Evolutionary conservation across 345 rosid species (phyloP), one percentile per base, ranked within the genome.

Genomic region (Bretschneidera sinensis): DNA sequence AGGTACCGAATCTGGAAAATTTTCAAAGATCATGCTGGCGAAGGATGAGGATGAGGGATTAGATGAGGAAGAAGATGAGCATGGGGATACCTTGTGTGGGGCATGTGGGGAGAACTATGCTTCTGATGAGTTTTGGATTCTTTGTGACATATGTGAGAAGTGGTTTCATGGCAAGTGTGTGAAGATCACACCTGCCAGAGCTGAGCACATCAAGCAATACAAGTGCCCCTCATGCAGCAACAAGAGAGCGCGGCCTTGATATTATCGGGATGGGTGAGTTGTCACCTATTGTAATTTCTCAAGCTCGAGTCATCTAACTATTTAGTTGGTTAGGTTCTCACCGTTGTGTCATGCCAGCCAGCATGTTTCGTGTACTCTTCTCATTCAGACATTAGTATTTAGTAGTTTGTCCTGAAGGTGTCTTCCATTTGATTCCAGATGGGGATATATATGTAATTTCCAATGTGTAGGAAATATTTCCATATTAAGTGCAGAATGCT

Each of bases 131-230:
- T 89, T 87, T 71, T 89, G 97, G 95, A 89, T 89, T 59, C 79
- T 85, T 54, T 89, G 96, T 5, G 96, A 89, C 68, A 59, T 76
- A 21, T 89, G 96, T 24, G 96, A 89, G 76, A 81, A 74, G 73
- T 89, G 96, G 96, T 89, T 89, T 71, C 95, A 87, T 33, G 95
- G 95, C 16, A 77, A 76, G 71, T 89, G 97, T 45, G 94, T 89
- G 59, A 89, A 89, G 80, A 79, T 89, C 23, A 89, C 96, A 48
- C 91, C 96, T 18, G 86, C 96, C 33, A 81, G 74, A 66, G 96
- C 96, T 10, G 89, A 86, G 80, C 94, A 86, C 61, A 89, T 89
- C 68, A 83, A 86, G 78, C 91, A 83, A 49, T 86, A 86, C 82
- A 86, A 86, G 60, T 89, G 96, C 70, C 89, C 96, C 17, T 70